Evolutionary conservation across 2,329 filamentous ascomycete species (phyloP).

Genomic region (Claviceps sorghi): DNA sequence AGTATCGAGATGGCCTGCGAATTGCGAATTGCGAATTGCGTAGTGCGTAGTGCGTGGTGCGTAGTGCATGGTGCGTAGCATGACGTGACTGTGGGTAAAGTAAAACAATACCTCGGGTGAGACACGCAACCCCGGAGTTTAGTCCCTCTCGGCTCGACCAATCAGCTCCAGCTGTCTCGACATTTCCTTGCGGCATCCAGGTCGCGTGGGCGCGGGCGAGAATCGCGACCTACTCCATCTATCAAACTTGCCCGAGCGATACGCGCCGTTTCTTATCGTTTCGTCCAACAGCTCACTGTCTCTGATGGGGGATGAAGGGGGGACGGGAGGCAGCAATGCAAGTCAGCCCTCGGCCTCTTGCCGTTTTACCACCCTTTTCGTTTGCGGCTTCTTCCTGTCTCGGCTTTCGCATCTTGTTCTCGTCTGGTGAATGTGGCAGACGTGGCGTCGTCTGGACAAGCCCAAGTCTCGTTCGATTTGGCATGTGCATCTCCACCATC

Average conservation of each 20-base stretch:
- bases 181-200: not conserved
- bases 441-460: not conserved
- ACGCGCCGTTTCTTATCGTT: not conserved
- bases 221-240: not conserved
- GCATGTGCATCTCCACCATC: not conserved
- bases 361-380: not conserved
- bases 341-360: not conserved
- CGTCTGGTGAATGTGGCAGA: not conserved
- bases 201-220: not conserved
- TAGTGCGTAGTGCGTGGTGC: too few species aligned
- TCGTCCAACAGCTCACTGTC: not conserved
- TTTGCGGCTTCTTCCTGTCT: not conserved
- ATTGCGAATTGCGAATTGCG: too few species aligned
- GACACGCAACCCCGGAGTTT: not conserved
- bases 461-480: not conserved
- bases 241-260: not conserved
- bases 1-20: not conserved
- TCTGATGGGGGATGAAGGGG: not conserved
- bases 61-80: not conserved
- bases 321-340: not conserved
- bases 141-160: not conserved
- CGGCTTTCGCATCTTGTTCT: not conserved
- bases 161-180: not conserved
- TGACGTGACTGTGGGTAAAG: not conserved
- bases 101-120: not conserved